These are phyloP conservation scores for Westerdykella ornata DNA, from an alignment of 2,329 filamentous ascomycete genomes.

Conservation along the genomic window DNA sequence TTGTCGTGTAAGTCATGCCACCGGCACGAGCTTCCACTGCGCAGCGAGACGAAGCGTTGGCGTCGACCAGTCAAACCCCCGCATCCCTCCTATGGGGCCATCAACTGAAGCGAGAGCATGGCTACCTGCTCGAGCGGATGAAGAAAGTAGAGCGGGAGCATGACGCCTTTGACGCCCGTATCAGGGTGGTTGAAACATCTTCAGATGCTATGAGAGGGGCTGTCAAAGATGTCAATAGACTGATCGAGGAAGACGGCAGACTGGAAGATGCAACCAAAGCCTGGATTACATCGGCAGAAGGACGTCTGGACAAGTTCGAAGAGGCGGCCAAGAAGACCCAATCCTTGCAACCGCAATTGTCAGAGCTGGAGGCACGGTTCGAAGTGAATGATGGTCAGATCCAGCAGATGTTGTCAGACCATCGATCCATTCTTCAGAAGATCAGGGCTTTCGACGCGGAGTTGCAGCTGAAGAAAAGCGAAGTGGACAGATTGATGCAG, in stretches of 20 bases:
- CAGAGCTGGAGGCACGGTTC: slow-evolving; percentile 3
- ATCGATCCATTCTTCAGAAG: slow-evolving; percentile 4
- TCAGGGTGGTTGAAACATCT: slow-evolving; percentile 16
- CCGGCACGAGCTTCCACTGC: neutral
- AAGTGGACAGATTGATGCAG: slow-evolving; percentile 3
- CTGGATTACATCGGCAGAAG: slow-evolving; percentile 10
- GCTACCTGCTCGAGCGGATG: slow-evolving; percentile 31
- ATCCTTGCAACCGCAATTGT: slow-evolving; percentile 11
- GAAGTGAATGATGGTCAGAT: slow-evolving; percentile 1
- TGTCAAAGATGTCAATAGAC: slow-evolving; percentile 11
- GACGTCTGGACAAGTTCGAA: slow-evolving; percentile 13
- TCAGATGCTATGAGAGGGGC: slow-evolving; percentile 12
- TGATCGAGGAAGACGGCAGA: neutral
- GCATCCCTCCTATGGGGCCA: slow-evolving; percentile 37
- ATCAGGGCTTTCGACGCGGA: slow-evolving; percentile 5
- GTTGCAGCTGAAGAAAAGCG: slow-evolving; percentile 1
- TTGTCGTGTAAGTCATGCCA: neutral
- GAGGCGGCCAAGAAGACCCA: slow-evolving; percentile 14
- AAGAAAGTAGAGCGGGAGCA: slow-evolving; percentile 28
- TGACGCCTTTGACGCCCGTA: slow-evolving; percentile 14
- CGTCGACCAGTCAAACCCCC: slow-evolving; percentile 7
- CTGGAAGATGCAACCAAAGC: neutral
- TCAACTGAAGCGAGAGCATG: slow-evolving; percentile 36
- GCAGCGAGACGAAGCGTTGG: neutral
- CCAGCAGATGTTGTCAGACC: neutral